phyloP scores from a whole-genome alignment of 2,329 filamentous ascomycete genomes.

The Neonectria ditissima region DNA sequence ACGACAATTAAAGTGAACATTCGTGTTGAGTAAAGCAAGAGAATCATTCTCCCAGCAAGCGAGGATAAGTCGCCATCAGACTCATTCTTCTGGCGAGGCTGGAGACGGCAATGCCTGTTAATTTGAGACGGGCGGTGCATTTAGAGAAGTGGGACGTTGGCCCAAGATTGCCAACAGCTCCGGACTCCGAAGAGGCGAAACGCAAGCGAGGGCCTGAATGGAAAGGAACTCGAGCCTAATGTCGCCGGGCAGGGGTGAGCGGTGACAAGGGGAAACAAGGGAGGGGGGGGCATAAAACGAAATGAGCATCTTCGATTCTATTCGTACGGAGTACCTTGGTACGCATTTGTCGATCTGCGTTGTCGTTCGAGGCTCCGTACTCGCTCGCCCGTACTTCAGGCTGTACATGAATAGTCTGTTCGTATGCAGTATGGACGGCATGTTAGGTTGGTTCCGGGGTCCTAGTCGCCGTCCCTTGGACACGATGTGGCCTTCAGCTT shows the following conservation, averaged over 20 bases:
- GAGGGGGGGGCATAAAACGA: not conserved
- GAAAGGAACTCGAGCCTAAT: not conserved
- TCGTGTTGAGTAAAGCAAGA: not conserved
- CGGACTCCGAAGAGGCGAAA: not conserved
- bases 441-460: not conserved
- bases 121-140: constrained; percentile 17
- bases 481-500: not conserved
- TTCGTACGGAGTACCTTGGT: not conserved
- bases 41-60: no score
- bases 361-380: not conserved
- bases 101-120: not conserved
- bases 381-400: not conserved
- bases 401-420: not conserved
- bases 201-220: not conserved
- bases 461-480: not conserved
- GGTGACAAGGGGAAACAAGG: not conserved
- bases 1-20: not conserved
- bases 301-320: constrained; percentile 1
- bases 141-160: constrained; percentile 6
- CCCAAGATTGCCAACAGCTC: not conserved
- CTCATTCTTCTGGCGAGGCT: not conserved
- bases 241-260: not conserved
- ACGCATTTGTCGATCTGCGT: not conserved
- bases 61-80: not conserved
- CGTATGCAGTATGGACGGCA: not conserved